Evolutionary conservation across 2,329 filamentous ascomycete species (phyloP).

Genomic region (Colletotrichum eleusines): DNA sequence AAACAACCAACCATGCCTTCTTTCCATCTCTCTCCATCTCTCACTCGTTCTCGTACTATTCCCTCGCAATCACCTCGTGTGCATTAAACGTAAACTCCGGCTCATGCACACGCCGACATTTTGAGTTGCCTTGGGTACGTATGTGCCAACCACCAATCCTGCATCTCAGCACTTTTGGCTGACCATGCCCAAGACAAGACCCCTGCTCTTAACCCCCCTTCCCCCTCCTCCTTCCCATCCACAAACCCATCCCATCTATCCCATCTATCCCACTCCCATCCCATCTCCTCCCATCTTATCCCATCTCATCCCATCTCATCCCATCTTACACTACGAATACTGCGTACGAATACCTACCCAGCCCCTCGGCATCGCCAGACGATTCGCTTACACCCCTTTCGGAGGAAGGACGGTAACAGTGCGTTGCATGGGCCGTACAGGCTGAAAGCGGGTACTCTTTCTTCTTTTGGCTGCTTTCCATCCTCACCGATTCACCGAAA

Average conservation of each 20-base stretch:
- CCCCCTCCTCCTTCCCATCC: too few relatives aligned
- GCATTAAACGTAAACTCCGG: conserved; percentile 18
- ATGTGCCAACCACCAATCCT: neutral
- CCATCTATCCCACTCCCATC: neutral
- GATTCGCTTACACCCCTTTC: conserved; percentile 7
- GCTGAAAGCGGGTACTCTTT: too few relatives aligned
- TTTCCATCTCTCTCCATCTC: neutral
- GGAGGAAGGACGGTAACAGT: conserved; percentile 2
- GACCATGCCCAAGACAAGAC: conserved; percentile 15
- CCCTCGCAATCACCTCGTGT: conserved; percentile 7
- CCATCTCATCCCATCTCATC: conserved; percentile 14
- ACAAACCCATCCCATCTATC: neutral
- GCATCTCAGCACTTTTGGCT: neutral
- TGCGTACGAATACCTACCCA: neutral
- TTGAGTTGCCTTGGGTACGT: conserved; percentile 18
- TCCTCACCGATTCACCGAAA: conserved; percentile 11
- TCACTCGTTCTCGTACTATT: conserved; percentile 1
- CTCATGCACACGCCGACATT: conserved; percentile 13
- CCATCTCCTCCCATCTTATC: conserved; percentile 13
- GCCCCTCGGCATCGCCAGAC: conserved; percentile 15
- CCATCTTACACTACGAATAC: neutral
- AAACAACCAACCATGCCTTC: neutral
- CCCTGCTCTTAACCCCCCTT: conserved; percentile 26
- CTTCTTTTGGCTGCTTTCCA: too few relatives aligned
- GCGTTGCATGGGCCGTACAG: neutral